Base-by-base conservation (phyloP, 1,139 yeast species). In the Nadsonia commutata region DNA sequence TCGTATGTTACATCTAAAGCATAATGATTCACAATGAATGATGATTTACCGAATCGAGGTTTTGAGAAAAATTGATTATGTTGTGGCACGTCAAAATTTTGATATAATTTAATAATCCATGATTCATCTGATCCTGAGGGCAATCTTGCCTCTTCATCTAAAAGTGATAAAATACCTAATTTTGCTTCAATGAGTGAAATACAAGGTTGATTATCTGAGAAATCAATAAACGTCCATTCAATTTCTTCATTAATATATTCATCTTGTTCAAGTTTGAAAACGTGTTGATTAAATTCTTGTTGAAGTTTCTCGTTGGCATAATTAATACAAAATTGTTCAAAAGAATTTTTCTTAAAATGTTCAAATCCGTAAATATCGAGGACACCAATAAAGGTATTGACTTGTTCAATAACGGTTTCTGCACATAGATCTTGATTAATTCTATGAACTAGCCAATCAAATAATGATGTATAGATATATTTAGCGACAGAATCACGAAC, bases 291-390 rank as follows among this genome's bases (percentile, higher is more conserved):
- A 63, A 90, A 90, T 60, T 88, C 97, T 64, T 90, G 98, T 64
- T 90, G 98, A 54, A 90, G 71, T 64, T 90, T 90, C 66, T 90
- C 98, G 63, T 90, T 90, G 42, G 98, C 97, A 62, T 90, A 90
- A 60, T 90, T 90, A 65, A 90, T 90, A 66, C 98, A 90, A 64
- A 90, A 88, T 61, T 90, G 98, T 65, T 90, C 98, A 56, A 90
- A 90, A 6, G 96, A 86, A 63, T 90, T 90, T 56, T 74, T 78
- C 56, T 85, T 88, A 60, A 90, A 90, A 65, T 88, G 96, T 63
- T 90, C 98, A 60, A 90, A 90, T 37, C 98, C 98, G 60, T 88
- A 88, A 55, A 90, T 90, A 77, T 90, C 99, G 57, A 90, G 71
- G 22, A 90, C 98, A 61, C 99, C 99, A 58, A 90, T 90, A 55